phyloP scores from a whole-genome alignment of 805 yeast species.

The Saturnispora galanensis region DNA sequence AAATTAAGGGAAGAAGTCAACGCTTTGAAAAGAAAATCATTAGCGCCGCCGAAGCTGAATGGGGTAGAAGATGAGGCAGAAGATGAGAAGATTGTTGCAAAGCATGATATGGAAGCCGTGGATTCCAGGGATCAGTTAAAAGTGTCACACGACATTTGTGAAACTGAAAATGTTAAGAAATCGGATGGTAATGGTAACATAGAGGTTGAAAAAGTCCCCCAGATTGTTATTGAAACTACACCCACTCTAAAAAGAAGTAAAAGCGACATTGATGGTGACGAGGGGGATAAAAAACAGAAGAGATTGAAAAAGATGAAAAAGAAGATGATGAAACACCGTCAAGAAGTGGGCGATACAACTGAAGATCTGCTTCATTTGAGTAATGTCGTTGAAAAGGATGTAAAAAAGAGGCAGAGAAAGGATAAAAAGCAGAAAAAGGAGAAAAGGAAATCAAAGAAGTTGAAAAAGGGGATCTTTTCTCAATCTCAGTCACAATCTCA shows the following conservation, averaged over 20 bases:
- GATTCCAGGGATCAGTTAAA: too few relatives aligned
- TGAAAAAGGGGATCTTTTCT: constrained; percentile 3
- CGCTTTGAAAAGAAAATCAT: constrained; percentile 3
- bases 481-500: constrained; percentile 5
- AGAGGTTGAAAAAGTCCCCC: neutral
- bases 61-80: neutral
- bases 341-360: neutral
- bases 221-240: neutral
- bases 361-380: constrained; percentile 15
- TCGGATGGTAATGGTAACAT: constrained; percentile 8
- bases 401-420: constrained; percentile 17
- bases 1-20: constrained; percentile 2
- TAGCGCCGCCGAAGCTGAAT: neutral
- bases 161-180: constrained; percentile 17
- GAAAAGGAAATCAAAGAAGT: constrained; percentile 14
- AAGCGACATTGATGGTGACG: neutral
- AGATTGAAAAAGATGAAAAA: constrained; percentile 1
- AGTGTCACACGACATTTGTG: neutral
- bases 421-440: constrained; percentile 5
- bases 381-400: constrained; percentile 15
- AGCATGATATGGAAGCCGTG: too few relatives aligned
- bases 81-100: too few relatives aligned
- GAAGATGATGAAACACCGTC: constrained; percentile 2
- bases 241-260: neutral
- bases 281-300: neutral